Evolutionary conservation across 768 basidiomycete species (phyloP).

Genomic region (Crepidotus variabilis): DNA sequence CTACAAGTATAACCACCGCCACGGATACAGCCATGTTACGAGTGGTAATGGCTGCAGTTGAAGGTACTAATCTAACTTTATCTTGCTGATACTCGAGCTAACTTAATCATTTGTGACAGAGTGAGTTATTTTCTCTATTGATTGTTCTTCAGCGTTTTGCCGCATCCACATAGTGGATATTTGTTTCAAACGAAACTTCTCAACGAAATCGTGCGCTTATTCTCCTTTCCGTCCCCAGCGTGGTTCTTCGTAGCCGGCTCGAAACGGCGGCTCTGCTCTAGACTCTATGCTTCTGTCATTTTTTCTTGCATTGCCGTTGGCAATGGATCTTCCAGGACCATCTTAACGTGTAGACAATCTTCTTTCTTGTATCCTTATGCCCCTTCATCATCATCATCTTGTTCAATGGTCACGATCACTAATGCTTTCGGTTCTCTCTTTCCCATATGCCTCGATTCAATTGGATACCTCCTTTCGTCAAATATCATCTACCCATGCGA

Average conservation of each 20-base stretch:
- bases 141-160: slow-evolving; percentile 20
- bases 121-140: slow-evolving; percentile 46
- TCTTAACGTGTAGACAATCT: neutral
- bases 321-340: neutral
- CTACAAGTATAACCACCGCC: slow-evolving; percentile 77
- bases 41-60: slow-evolving; percentile 94
- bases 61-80: slow-evolving; percentile 51
- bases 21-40: slow-evolving; percentile 86
- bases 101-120: slow-evolving; percentile 36
- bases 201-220: slow-evolving; percentile 26
- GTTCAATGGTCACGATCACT: neutral
- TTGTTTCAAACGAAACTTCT: too few relatives aligned
- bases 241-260: slow-evolving; percentile 64
- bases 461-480: neutral
- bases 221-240: slow-evolving; percentile 41
- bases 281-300: slow-evolving; percentile 8
- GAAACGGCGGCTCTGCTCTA: slow-evolving; percentile 64
- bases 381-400: neutral
- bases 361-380: neutral
- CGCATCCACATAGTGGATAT: slow-evolving; percentile 5
- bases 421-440: neutral
- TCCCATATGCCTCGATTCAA: neutral
- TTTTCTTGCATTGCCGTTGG: neutral
- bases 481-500: neutral
- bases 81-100: slow-evolving; percentile 1